Evolutionary conservation across 495 filamentous ascomycete species (phyloP).

Genomic region (Jackrogersella multiformis): DNA sequence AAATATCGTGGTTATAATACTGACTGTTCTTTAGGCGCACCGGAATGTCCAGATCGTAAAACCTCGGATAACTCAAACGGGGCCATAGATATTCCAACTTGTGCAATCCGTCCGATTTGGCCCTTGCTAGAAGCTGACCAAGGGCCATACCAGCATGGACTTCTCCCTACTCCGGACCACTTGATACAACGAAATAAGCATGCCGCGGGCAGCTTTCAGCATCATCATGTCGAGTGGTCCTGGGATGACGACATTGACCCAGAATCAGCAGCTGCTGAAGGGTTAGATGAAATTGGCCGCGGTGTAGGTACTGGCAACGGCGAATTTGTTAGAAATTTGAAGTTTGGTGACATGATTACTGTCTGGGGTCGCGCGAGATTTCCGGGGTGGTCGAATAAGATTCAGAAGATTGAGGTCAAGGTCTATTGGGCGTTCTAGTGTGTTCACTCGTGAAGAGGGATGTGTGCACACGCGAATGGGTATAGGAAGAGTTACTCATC

Average conservation of each 20-base stretch:
- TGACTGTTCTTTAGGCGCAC: conserved; percentile 16
- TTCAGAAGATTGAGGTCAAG: conserved; percentile 65
- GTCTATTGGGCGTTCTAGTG: conserved; percentile 70
- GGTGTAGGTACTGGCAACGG: conserved; percentile 66
- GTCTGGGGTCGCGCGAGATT: conserved; percentile 73
- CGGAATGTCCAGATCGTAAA: conserved; percentile 5
- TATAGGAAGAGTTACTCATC: neutral
- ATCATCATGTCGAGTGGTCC: conserved; percentile 67
- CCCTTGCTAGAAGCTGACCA: conserved; percentile 21
- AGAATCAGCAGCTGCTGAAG: conserved; percentile 55
- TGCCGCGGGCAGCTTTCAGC: conserved; percentile 44
- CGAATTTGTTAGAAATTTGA: conserved; percentile 63
- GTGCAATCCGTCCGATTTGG: conserved; percentile 42
- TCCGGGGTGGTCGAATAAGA: conserved; percentile 67
- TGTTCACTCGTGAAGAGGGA: neutral
- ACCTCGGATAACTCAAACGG: neutral
- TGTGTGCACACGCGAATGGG: neutral
- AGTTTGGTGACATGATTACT: conserved; percentile 70
- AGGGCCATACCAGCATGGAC: conserved; percentile 47
- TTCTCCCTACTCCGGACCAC: conserved; percentile 51
- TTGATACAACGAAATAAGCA: conserved; percentile 65
- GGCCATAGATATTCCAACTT: conserved; percentile 21
- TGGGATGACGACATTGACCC: conserved; percentile 58
- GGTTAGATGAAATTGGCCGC: conserved; percentile 55
- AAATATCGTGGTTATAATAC: neutral